Percentiles rank a stretch among this genome's conserved stretches.
These are phyloP conservation scores for Neofusicoccum parvum DNA, from an alignment of 2,329 filamentous ascomycete genomes.

Conservation along the genomic window DNA sequence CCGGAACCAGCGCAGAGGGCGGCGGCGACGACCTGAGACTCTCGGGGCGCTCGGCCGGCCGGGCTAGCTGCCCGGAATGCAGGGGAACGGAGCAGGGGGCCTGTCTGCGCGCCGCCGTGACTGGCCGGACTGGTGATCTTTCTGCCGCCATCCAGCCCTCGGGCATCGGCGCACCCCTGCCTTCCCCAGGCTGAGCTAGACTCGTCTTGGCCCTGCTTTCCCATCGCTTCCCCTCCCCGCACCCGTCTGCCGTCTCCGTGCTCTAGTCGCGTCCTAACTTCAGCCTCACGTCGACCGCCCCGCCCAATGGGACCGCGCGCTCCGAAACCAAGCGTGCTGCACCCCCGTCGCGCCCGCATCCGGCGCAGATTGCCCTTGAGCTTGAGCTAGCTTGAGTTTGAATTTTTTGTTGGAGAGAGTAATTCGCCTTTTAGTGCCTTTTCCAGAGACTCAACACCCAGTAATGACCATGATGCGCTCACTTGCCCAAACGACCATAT, in stretches of 20 bases:
- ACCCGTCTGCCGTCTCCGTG: not conserved
- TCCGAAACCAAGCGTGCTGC: not conserved
- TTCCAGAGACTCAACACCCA: not conserved
- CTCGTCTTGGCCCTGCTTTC: not conserved
- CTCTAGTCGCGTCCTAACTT: not conserved
- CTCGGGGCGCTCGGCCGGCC: not conserved
- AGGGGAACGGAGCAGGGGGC: not conserved
- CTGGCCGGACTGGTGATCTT: no score
- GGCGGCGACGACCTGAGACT: not conserved
- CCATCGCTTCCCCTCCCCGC: not conserved
- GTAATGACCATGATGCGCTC: not conserved
- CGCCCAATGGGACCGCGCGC: not conserved
- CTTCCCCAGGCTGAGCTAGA: constrained; percentile 2
- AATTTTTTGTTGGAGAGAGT: not conserved
- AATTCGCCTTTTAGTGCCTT: not conserved
- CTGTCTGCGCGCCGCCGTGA: no score
- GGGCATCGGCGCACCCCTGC: not conserved
- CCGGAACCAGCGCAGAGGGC: not conserved
- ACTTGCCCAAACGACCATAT: not conserved
- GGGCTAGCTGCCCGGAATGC: not conserved
- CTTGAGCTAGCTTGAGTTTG: not conserved
- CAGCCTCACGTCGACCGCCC: not conserved
- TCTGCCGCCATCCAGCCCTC: no score
- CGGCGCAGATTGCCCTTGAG: no score
- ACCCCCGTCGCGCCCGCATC: no score